These are phyloP conservation scores for Cercospora zeina DNA, from an alignment of 2,329 filamentous ascomycete species.

Conservation along the genomic window DNA sequence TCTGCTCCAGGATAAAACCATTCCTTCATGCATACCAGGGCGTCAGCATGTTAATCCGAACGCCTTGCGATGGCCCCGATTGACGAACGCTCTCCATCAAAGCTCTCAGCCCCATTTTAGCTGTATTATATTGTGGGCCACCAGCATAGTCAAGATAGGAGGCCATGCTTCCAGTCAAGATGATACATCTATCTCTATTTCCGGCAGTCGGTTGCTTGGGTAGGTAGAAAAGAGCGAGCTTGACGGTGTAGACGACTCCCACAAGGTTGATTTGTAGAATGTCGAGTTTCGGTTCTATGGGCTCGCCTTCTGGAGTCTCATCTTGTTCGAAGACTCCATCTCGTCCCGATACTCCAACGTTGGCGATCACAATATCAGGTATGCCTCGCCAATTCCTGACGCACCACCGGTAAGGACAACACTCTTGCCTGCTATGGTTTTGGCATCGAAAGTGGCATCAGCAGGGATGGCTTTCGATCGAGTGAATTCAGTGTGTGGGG, in stretches of 20 bases:
- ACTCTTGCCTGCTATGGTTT: not conserved
- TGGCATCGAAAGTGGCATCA: not conserved
- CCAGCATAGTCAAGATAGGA: not conserved
- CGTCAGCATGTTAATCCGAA: not conserved
- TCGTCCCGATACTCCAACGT: not conserved
- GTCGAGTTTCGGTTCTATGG: not conserved
- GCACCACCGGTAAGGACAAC: not conserved
- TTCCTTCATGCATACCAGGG: not conserved
- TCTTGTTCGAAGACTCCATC: not conserved
- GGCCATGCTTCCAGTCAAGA: not conserved
- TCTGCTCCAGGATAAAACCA: not conserved
- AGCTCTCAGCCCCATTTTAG: not conserved
- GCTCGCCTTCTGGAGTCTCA: not conserved
- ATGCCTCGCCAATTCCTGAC: not conserved
- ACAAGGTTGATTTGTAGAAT: not conserved
- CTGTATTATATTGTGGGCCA: not conserved
- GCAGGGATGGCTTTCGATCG: not conserved
- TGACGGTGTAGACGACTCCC: not conserved
- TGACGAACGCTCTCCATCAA: slow-evolving; percentile 1
- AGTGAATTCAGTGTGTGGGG: not conserved
- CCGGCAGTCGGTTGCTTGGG: not conserved
- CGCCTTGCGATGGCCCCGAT: not conserved
- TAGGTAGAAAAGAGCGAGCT: not conserved
- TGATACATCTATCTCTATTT: not conserved
- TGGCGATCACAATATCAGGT: slow-evolving; percentile 1